Conservation (phyloP, 139 green algal genomes). For the Coccomyxa sp. region DNA sequence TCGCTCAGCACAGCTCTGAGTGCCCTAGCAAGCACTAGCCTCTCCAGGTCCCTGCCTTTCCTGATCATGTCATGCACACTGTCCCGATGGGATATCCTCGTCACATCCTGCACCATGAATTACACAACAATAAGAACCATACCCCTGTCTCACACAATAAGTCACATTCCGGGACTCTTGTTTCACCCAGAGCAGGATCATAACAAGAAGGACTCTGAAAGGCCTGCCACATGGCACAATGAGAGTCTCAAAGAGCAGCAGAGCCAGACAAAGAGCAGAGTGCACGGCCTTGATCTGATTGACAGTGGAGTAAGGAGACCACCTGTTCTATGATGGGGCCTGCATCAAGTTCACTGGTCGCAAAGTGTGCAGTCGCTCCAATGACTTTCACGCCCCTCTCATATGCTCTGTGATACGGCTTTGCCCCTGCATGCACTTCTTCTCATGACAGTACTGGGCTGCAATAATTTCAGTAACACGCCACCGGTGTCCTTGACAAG, state of each 20-base stretch:
- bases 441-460: background rate
- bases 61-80: slow-evolving; percentile 54
- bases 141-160: too few relatives aligned
- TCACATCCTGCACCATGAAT: slow-evolving; percentile 47
- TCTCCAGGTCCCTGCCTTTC: slow-evolving; percentile 71
- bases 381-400: slow-evolving; percentile 79
- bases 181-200: too few relatives aligned
- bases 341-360: slow-evolving; percentile 57
- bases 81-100: slow-evolving; percentile 67
- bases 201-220: too few relatives aligned
- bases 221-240: too few relatives aligned
- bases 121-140: background rate
- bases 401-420: slow-evolving; percentile 46
- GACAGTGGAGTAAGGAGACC: background rate
- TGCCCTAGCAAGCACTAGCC: slow-evolving; percentile 67
- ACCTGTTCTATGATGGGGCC: slow-evolving; percentile 55
- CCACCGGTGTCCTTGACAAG: background rate
- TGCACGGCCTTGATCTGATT: too few relatives aligned
- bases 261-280: too few relatives aligned
- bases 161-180: too few relatives aligned
- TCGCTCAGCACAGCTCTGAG: slow-evolving; percentile 67
- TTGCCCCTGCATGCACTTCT: background rate
- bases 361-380: slow-evolving; percentile 78
- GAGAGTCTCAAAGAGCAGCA: too few relatives aligned
- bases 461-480: background rate